These are phyloP conservation scores for Gastroboletus turbinatus DNA, from an alignment of 1,284 basidiomycete genomes.

Conservation along the genomic window DNA sequence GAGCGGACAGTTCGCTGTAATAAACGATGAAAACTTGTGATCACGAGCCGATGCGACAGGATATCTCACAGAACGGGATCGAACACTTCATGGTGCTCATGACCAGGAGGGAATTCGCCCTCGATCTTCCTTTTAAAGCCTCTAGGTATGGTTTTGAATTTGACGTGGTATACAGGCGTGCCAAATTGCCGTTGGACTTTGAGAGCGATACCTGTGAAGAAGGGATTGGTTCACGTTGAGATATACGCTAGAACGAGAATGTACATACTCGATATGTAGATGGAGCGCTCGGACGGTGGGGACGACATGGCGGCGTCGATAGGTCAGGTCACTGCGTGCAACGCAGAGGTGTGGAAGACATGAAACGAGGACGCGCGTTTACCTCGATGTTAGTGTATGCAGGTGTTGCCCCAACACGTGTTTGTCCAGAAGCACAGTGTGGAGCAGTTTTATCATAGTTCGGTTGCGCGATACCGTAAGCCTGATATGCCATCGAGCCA, in stretches of 20 bases:
- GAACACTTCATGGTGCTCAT: neutral
- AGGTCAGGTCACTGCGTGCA: neutral
- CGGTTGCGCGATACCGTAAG: neutral
- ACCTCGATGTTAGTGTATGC: neutral
- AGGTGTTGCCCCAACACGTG: neutral
- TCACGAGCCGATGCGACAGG: neutral
- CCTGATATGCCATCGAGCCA: neutral
- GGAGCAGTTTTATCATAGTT: neutral
- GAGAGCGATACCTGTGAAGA: neutral
- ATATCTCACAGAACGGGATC: neutral
- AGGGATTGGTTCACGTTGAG: neutral
- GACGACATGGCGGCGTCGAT: neutral
- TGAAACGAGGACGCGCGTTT: neutral
- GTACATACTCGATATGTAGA: neutral
- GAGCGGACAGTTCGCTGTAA: neutral
- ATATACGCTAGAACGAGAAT: neutral
- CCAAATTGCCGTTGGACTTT: neutral
- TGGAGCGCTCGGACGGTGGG: neutral
- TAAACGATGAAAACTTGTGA: neutral
- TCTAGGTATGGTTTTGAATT: neutral
- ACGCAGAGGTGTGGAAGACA: neutral
- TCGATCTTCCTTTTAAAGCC: neutral
- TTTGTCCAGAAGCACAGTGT: too few species aligned
- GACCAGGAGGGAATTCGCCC: neutral
- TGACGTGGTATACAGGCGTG: neutral